These are phyloP conservation scores for Closterium sp. DNA, from an alignment of 139 green algal species.

Conservation along the genomic window DNA sequence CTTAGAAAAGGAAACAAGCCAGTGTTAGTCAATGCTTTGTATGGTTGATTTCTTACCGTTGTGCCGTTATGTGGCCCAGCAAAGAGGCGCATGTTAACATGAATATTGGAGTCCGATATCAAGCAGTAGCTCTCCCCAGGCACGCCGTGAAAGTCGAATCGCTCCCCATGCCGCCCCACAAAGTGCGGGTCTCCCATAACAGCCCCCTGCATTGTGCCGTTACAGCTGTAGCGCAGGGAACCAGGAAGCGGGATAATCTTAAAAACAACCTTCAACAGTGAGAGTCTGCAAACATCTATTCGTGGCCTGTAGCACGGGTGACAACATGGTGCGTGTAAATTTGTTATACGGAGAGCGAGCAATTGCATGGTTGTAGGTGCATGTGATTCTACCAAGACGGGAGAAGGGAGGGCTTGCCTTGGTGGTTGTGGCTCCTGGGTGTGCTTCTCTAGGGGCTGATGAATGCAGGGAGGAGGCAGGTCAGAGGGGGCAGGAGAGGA, in stretches of 20 bases:
- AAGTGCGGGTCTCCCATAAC: background rate
- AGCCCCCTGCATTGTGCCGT: background rate
- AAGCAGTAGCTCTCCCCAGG: constrained; percentile 10
- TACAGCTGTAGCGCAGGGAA: background rate
- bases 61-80: background rate
- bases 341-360: no score
- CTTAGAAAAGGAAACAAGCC: background rate
- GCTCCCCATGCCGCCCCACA: background rate
- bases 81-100: constrained; percentile 1
- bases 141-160: background rate
- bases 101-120: background rate
- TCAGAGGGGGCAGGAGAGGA: background rate
- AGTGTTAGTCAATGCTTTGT: background rate
- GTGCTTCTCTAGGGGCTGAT: background rate
- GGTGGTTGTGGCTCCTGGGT: background rate
- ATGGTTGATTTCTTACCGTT: background rate
- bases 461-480: background rate
- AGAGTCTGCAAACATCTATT: no score
- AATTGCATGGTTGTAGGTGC: no score
- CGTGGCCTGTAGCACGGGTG: no score
- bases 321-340: background rate
- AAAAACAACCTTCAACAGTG: no score
- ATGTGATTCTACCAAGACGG: no score
- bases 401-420: background rate
- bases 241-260: background rate